These are phyloP conservation scores for Xylaria cubensis DNA, from an alignment of 495 filamentous ascomycete genomes.

Conservation along the genomic window DNA sequence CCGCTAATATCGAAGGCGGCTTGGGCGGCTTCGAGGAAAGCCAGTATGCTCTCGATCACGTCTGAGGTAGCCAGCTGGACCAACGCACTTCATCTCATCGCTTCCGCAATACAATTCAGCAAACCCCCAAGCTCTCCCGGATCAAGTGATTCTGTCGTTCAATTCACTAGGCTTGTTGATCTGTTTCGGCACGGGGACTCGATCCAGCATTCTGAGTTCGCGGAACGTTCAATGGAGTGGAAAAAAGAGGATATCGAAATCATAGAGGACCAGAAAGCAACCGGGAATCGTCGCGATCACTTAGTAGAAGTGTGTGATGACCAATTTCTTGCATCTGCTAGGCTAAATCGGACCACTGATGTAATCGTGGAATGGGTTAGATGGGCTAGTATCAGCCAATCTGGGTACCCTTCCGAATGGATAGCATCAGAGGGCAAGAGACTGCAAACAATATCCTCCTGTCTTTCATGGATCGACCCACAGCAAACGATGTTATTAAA, in stretches of 20 bases:
- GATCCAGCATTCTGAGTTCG: not conserved
- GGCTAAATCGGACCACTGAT: not conserved
- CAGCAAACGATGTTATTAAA: not conserved
- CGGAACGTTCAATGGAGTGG: not conserved
- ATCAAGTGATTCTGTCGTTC: not conserved
- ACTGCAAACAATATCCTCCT: not conserved
- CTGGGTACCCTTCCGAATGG: not conserved
- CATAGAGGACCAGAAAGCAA: not conserved
- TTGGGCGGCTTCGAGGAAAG: not conserved
- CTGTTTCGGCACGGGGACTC: not conserved
- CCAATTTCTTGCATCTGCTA: not conserved
- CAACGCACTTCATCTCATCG: not conserved
- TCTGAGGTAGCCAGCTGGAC: not conserved
- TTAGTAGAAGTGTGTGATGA: not conserved
- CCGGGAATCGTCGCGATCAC: not conserved
- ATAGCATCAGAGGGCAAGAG: not conserved
- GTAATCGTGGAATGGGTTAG: not conserved
- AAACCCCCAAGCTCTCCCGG: not conserved
- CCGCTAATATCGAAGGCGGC: not conserved
- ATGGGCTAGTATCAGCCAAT: not conserved
- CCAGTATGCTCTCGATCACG: not conserved
- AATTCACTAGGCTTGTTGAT: not conserved
- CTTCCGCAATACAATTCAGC: not conserved
- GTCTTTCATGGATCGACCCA: not conserved
- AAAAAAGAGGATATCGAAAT: not conserved